These are phyloP conservation scores for Hericium rajendrae DNA, from an alignment of 768 basidiomycete genomes.

Conservation along the genomic window DNA sequence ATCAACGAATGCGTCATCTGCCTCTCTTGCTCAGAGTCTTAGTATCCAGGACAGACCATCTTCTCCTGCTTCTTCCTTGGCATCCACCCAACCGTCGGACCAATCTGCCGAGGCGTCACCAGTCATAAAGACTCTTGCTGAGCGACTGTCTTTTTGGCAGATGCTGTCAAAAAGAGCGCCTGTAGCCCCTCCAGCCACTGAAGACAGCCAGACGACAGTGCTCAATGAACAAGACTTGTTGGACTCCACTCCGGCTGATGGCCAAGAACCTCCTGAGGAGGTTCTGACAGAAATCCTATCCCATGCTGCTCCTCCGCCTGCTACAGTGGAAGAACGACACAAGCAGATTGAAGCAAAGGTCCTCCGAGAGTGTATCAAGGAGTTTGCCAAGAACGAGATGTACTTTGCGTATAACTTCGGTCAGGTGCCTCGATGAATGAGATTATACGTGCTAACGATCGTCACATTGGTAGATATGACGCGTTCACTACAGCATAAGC, in stretches of 20 bases:
- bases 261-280: constrained; percentile 30
- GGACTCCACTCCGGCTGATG: constrained; percentile 12
- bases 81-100: constrained; percentile 48
- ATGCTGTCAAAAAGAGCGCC: constrained; percentile 35
- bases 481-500: constrained; percentile 74
- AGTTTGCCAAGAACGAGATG: constrained; percentile 81
- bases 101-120: constrained; percentile 31
- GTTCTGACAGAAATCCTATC: constrained; percentile 50
- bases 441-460: background rate
- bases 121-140: constrained; percentile 53
- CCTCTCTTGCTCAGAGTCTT: constrained; percentile 18
- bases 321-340: constrained; percentile 54
- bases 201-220: constrained; percentile 9
- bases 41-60: constrained; percentile 11
- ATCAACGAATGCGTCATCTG: constrained; percentile 37
- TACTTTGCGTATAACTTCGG: constrained; percentile 86
- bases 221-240: constrained; percentile 9
- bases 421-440: constrained; percentile 21
- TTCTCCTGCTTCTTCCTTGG: constrained; percentile 30
- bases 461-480: constrained; percentile 51
- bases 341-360: constrained; percentile 78
- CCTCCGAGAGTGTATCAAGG: constrained; percentile 64
- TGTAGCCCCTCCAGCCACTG: background rate
- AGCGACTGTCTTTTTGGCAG: constrained; percentile 69
- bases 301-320: constrained; percentile 52